A percentile compares a stretch with the other conserved stretches of the same genome.
These are phyloP conservation scores for Xylaria longipes DNA, from an alignment of 495 filamentous ascomycete genomes.

Conservation along the genomic window DNA sequence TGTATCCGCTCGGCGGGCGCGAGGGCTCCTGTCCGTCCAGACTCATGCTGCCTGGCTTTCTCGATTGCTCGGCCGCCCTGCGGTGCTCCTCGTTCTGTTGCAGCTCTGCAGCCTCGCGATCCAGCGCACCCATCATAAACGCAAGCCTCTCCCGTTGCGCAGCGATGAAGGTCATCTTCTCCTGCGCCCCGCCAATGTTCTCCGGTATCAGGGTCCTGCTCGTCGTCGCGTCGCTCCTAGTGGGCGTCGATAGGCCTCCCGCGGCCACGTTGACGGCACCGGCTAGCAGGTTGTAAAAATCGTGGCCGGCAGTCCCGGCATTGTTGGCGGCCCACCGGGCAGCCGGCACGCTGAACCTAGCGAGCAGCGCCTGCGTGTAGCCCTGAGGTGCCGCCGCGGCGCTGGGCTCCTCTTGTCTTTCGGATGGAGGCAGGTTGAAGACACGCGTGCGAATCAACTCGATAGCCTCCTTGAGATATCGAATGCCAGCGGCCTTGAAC, in stretches of 20 bases:
- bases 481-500: constrained; percentile 76
- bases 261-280: constrained; percentile 63
- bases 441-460: constrained; percentile 76
- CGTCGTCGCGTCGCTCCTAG: constrained; percentile 47
- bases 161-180: constrained; percentile 72
- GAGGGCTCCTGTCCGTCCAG: constrained; percentile 39
- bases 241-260: constrained; percentile 25
- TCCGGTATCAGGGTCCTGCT: constrained; percentile 72
- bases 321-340: constrained; percentile 51
- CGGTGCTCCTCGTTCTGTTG: constrained; percentile 47
- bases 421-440: constrained; percentile 67
- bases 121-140: constrained; percentile 73
- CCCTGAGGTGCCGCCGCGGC: constrained; percentile 54
- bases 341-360: constrained; percentile 82
- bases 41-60: constrained; percentile 39
- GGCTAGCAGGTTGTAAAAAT: constrained; percentile 79
- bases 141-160: constrained; percentile 76
- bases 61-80: constrained; percentile 32
- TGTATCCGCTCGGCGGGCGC: constrained; percentile 53
- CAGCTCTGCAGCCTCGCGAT: constrained; percentile 67
- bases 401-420: constrained; percentile 46
- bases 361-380: constrained; percentile 81
- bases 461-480: constrained; percentile 80
- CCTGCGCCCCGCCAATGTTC: constrained; percentile 62
- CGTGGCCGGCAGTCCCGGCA: constrained; percentile 54